Evolutionary conservation across 768 basidiomycete genomes (phyloP), one percentile per base, ranked within the genome.

Genomic region (Termitomyces sp.): DNA sequence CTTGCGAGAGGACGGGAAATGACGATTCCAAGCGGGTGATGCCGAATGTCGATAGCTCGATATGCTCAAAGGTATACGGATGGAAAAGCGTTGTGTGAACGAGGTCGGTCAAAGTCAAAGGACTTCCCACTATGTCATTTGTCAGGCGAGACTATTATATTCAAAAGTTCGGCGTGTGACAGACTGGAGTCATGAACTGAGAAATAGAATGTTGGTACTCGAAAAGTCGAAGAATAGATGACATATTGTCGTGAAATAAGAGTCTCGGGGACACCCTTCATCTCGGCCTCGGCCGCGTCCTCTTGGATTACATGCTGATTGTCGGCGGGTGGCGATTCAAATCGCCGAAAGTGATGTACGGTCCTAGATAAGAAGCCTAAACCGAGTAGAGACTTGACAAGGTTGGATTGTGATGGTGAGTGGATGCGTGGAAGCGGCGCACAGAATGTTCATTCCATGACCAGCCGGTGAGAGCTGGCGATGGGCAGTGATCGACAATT

Each of bases 201-300:
- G 70, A 95, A 93, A 72, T 93, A 95, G 65, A 96, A 88, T 1
- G 85, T 80, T 7, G 94, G 94, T 2, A 92, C 90, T 64, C 80
- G 83, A 67, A 88, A 96, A 0, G 89, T 87, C 10, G 86, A 73
- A 27, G 92, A 94, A 67, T 83, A 88, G 32, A 86, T 87, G 53
- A 95, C 73, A 58, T 83, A 87, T 70, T 94, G 87, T 46, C 73
- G 71, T 59, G 77, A 84, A 35, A 69, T 75, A 40, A 89, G 62
- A 41, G 69, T 63, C 52, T 75, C 71, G 9, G 58, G 59, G 4
- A 59, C 56, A 29, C 60, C 51, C 53, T 61, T 49, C 16, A 23
- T 49, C 16, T 23, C 42, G 11, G 73, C 71, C 29, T 69, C 70
- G 2, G 81, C 76, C n/a, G 71, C 73, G 58, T 80, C 77, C 42